Evolutionary conservation across 2,329 filamentous ascomycete genomes (phyloP), one percentile per base, ranked within the genome.

Genomic region (Stemphylium beticola): DNA sequence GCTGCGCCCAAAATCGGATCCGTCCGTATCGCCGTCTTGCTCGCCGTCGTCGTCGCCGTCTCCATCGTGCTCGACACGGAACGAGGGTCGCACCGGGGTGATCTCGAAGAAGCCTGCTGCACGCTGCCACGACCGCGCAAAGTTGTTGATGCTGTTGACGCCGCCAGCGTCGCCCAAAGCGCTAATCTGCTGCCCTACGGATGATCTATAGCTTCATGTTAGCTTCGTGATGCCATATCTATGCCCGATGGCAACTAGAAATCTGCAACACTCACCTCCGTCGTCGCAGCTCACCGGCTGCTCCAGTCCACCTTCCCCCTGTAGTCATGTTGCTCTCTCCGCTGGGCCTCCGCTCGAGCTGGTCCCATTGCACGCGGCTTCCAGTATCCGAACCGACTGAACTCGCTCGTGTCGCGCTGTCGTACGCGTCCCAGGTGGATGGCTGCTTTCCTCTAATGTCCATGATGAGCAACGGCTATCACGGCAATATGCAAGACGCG

Each of bases 61-160:
- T 42, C 73, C 74, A 7, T 76, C 76, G 11, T 71, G 71, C 37
- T 68, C 71, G 46, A 80, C 71, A 48, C 91, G 81, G 71, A 96
- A 92, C 31, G 90, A 88, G 12, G 87, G 87, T 14, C 87, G 85
- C 50, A 90, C 87, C 4, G 92, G 91, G 31, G 95, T 88, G 64
- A 96, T 91, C 74, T 97, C 93, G 60, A 87, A 85, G 75, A 98
- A 98, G 53, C 84, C 88, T 22, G 92, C 92, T 33, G 93, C 93
- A 73, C 93, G 87, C 76, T 93, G 91, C 90, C 92, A 96, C 66
- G 91, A 96, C 57, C 90, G 86, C 39, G 93, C 91, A 73, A 98
- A 98, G 68, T 93, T 96, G 69, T 95, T 89, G 67, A 98, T 90
- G 75, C 91, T 96, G 80, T 98, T 98, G 57, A 93, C 89, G 45